A percentile compares a stretch with the other conserved stretches of the same genome.
Conservation (phyloP, 2,329 filamentous ascomycete species). For the Hysterium pulicare region DNA sequence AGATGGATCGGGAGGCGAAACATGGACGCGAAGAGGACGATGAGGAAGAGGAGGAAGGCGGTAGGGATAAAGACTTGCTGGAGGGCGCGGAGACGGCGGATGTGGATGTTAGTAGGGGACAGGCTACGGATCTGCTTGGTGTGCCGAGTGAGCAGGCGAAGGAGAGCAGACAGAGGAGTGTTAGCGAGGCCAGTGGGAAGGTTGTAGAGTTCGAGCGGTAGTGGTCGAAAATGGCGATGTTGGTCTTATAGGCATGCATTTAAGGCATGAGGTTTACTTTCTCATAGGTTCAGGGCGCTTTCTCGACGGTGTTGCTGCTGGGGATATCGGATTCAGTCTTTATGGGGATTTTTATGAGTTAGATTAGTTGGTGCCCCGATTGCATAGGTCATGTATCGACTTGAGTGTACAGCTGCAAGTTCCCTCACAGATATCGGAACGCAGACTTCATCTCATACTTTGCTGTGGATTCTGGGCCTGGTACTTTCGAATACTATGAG, state of each 20-base stretch:
- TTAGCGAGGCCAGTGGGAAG: conserved; percentile 33
- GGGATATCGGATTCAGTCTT: background rate
- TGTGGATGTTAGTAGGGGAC: conserved; percentile 30
- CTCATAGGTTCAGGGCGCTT: too few relatives aligned
- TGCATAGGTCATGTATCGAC: background rate
- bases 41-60: conserved; percentile 53
- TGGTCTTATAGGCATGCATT: too few relatives aligned
- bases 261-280: too few relatives aligned
- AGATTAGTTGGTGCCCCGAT: too few relatives aligned
- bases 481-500: too few relatives aligned
- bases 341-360: background rate
- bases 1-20: conserved; percentile 75
- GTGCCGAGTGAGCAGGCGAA: conserved; percentile 6
- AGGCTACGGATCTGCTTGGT: conserved; percentile 10
- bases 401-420: too few relatives aligned
- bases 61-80: conserved; percentile 44
- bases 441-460: too few relatives aligned
- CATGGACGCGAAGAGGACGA: conserved; percentile 56
- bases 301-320: too few relatives aligned
- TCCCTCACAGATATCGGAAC: too few relatives aligned
- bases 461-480: too few relatives aligned
- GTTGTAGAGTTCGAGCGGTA: conserved; percentile 39
- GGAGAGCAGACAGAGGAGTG: conserved; percentile 24
- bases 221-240: background rate
- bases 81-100: conserved; percentile 49